phyloP scores from a whole-genome alignment of 2,329 filamentous ascomycete genomes.

The Aspergillus fischeri region DNA sequence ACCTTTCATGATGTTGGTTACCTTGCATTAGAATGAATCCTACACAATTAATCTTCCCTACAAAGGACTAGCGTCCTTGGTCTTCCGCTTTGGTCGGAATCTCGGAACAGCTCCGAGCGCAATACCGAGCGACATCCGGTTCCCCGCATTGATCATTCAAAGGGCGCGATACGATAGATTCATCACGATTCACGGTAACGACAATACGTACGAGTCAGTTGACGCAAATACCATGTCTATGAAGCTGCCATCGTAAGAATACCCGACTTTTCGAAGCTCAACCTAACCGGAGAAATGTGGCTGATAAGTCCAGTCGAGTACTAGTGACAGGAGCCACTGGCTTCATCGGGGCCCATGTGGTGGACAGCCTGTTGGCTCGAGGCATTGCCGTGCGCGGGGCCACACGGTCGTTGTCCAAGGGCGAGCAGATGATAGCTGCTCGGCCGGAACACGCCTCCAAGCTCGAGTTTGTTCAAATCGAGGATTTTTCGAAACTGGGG shows the following conservation, averaged over 20 bases:
- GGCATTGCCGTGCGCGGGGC: constrained; percentile 22
- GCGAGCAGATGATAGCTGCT: constrained; percentile 34
- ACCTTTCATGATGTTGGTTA: not conserved
- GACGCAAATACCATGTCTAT: not conserved
- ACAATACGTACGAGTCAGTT: not conserved
- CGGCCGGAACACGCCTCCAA: constrained; percentile 32
- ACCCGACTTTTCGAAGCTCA: not conserved
- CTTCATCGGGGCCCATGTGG: constrained; percentile 27
- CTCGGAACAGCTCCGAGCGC: not conserved
- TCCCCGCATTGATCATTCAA: not conserved
- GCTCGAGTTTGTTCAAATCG: constrained; percentile 42
- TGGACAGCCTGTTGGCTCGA: constrained; percentile 20
- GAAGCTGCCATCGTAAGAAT: not conserved
- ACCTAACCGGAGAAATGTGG: not conserved
- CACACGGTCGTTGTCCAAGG: constrained; percentile 20
- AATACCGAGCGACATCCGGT: not conserved
- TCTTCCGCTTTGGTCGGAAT: not conserved
- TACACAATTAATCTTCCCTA: not conserved
- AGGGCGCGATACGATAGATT: not conserved
- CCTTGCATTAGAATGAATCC: not conserved
- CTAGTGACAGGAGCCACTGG: constrained; percentile 27
- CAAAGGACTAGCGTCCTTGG: too few species aligned
- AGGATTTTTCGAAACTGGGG: constrained; percentile 39
- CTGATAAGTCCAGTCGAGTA: constrained; percentile 8
- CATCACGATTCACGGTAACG: not conserved